A percentile compares a stretch with the other conserved stretches of the same genome.
These are phyloP conservation scores for Saccharomyces mikatae DNA, from an alignment of 805 yeast genomes.

Conservation along the genomic window DNA sequence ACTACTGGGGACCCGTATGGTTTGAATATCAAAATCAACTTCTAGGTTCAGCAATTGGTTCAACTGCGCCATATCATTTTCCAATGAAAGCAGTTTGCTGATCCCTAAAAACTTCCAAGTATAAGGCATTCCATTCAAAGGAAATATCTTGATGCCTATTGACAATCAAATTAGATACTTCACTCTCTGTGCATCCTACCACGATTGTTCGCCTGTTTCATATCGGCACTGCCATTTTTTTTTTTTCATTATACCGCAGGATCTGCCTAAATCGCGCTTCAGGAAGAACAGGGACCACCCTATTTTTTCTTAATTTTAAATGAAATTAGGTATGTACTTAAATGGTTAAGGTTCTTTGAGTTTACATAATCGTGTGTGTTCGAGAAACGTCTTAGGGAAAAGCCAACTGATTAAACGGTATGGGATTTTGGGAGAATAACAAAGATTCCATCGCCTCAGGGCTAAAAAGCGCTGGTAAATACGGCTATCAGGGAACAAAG, in stretches of 20 bases:
- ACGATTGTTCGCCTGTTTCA: background rate
- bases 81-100: conserved; percentile 1
- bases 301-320: background rate
- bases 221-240: background rate
- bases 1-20: background rate
- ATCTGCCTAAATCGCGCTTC: background rate
- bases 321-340: background rate
- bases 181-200: background rate
- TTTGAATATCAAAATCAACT: background rate
- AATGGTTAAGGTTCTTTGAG: background rate
- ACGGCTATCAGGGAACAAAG: conserved; percentile 34
- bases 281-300: background rate
- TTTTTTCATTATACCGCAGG: background rate
- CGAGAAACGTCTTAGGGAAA: background rate
- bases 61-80: background rate
- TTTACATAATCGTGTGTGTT: background rate
- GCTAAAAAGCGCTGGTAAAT: conserved; percentile 31
- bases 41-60: background rate
- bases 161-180: background rate
- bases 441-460: conserved; percentile 34
- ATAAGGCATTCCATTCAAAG: conserved; percentile 8
- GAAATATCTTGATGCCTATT: background rate
- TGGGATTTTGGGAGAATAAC: conserved; percentile 36
- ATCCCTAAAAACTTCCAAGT: conserved; percentile 10
- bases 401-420: background rate